Percentiles rank a stretch among this genome's conserved stretches.
Evolutionary conservation across 345 rosid genomes (phyloP).

Genomic region (Pelargonium nanum): DNA sequence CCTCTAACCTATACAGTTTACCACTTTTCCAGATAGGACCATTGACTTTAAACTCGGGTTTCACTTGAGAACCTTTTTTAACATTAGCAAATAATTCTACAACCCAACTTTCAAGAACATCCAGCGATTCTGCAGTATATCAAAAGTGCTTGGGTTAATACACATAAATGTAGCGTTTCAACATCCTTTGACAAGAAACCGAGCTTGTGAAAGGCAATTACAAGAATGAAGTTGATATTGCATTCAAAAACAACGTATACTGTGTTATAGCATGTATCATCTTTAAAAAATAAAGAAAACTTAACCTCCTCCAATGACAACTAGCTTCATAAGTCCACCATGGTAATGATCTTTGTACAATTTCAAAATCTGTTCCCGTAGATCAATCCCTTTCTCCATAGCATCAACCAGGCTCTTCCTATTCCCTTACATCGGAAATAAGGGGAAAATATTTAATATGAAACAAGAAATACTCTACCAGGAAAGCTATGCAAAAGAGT

Average conservation of each 20-base stretch:
- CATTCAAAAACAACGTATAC: not conserved
- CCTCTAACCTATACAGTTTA: slow-evolving; percentile 67
- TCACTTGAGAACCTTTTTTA: slow-evolving; percentile 49
- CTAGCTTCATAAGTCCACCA: slow-evolving; percentile 91
- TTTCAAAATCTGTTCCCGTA: slow-evolving; percentile 61
- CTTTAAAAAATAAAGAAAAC: not conserved
- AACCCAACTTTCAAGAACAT: slow-evolving; percentile 83
- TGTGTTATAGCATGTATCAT: not conserved
- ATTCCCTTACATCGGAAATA: slow-evolving; percentile 50
- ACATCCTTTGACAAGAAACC: not conserved
- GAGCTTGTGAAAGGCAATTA: not conserved
- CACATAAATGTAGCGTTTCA: not conserved
- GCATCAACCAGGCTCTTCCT: slow-evolving; percentile 89
- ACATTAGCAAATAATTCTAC: slow-evolving; percentile 59
- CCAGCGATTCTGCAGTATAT: slow-evolving; percentile 69
- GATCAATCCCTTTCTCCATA: slow-evolving; percentile 69
- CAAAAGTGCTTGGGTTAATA: not conserved
- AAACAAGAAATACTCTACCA: slow-evolving; percentile 9
- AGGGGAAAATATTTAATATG: slow-evolving; percentile 10
- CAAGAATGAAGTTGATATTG: not conserved
- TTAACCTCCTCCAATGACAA: slow-evolving; percentile 92
- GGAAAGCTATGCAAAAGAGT: slow-evolving; percentile 1
- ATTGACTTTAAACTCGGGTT: slow-evolving; percentile 46
- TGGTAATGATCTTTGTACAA: slow-evolving; percentile 60
- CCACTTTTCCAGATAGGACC: slow-evolving; percentile 79